A percentile compares a stretch with the other conserved stretches of the same genome.
Conservation (phyloP, 208 protist genomes). For the Leishmania major region DNA sequence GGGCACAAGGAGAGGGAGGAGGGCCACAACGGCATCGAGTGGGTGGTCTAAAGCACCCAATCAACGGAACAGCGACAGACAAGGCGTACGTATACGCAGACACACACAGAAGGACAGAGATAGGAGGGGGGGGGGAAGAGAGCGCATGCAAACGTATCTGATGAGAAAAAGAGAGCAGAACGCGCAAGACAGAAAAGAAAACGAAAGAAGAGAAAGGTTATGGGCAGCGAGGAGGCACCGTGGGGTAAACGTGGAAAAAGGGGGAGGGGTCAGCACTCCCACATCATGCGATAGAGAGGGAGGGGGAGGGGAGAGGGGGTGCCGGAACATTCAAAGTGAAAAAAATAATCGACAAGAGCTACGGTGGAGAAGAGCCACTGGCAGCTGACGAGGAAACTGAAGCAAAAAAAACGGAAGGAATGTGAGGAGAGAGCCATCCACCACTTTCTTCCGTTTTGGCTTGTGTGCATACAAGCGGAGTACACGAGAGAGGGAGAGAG, state of each 20-base stretch:
- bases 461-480: not conserved
- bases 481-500: not conserved
- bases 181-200: not conserved
- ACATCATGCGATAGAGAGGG: not conserved
- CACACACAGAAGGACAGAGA: not conserved
- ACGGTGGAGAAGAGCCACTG: not conserved
- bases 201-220: not conserved
- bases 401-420: not conserved
- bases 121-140: too few relatives aligned
- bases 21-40: not conserved
- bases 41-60: not conserved
- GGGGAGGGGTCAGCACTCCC: not conserved
- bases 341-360: not conserved
- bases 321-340: not conserved
- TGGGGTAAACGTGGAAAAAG: not conserved
- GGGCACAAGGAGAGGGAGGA: not conserved
- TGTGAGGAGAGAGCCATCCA: not conserved
- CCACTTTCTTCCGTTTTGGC: not conserved
- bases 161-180: not conserved
- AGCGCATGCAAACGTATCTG: not conserved
- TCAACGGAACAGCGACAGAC: not conserved
- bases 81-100: not conserved
- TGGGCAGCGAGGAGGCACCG: not conserved
- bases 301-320: not conserved
- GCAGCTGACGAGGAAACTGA: not conserved